Percentiles rank a stretch among this genome's conserved stretches.
Evolutionary conservation across 768 basidiomycete species (phyloP).

Genomic region (Russula ochroleuca): DNA sequence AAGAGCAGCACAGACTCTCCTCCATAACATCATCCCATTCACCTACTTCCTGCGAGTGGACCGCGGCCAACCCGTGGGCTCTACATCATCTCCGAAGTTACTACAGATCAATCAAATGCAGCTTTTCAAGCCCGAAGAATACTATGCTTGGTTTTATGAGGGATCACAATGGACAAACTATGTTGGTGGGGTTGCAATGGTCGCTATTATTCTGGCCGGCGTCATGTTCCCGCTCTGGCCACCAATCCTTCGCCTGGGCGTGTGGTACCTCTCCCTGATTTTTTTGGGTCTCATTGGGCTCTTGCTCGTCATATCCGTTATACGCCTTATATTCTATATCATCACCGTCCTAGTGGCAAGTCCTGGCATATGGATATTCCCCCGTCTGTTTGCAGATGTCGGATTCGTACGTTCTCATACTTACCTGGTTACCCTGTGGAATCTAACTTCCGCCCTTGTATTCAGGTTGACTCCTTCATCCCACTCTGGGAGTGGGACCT

Average conservation of each 20-base stretch:
- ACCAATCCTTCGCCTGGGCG: conserved; percentile 83
- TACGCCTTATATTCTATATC: conserved; percentile 90
- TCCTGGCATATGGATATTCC: conserved; percentile 99
- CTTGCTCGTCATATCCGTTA: conserved; percentile 86
- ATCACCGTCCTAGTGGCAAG: conserved; percentile 81
- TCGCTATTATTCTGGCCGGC: conserved; percentile 87
- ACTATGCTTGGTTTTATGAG: conserved; percentile 97
- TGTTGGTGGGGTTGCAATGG: conserved; percentile 86
- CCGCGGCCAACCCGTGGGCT: conserved; percentile 59
- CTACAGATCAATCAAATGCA: conserved; percentile 80
- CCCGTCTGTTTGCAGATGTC: conserved; percentile 95
- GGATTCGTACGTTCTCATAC: conserved; percentile 74
- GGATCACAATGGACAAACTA: conserved; percentile 92
- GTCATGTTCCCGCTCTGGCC: conserved; percentile 99
- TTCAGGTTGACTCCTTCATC: conserved; percentile 94
- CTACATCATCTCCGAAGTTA: conserved; percentile 71
- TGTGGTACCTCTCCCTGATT: conserved; percentile 90
- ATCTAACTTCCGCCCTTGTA: neutral
- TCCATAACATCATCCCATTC: conserved; percentile 68
- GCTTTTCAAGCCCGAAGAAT: conserved; percentile 68
- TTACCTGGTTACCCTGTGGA: neutral
- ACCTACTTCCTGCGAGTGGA: conserved; percentile 94
- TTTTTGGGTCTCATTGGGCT: conserved; percentile 84
- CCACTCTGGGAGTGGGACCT: conserved; percentile 97
- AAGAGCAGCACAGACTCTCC: conserved; percentile 68